Evolutionary conservation across 768 basidiomycete genomes (phyloP), one percentile per base, ranked within the genome.

Genomic region (Tulasnella sp.): DNA sequence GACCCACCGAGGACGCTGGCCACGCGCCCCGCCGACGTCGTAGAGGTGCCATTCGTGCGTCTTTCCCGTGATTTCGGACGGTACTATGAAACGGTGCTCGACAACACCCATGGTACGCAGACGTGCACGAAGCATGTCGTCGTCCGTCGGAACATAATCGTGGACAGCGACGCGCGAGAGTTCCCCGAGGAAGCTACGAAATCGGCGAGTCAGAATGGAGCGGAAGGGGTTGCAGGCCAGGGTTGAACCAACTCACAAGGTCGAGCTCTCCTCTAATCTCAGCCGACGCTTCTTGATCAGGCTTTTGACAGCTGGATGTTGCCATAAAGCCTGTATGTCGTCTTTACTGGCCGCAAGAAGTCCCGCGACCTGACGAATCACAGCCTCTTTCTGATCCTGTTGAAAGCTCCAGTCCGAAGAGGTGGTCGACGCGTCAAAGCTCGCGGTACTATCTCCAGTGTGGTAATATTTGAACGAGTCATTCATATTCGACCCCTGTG

Each of bases 71-170:
- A 43, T 45, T 11, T 34, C 41, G 24, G 34, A 21, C 10, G 63
- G 60, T n/a, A 63, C 47, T 38, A 63, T 50, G 56, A 63, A 65
- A 15, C 11, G 29, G 42, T 63, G 53, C 43, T 63, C 62, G 26
- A 47, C 44, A 19, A 65, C 51, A n/a, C 64, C 64, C 49, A 63
- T 56, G 15, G 64, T 65, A 11, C 64, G 64, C 9, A 65, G 41
- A 5, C 64, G 50, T 17, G 64, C 64, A 23, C 50, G 61, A 26
- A 65, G 63, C 29, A 65, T 65, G 50, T 65, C 64, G 48, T 65
- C 62, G 42, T 65, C 62, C 1, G 58, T 54, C 9, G 64, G 64
- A n/a, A 61, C 26, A 29, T 58, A 65, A 9, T 63, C 56, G 9
- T 23, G 42, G 9, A 19, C 42, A 5, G 64, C 45, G 10, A 65